Evolutionary conservation across 2,329 filamentous ascomycete genomes (phyloP), one percentile per base, ranked within the genome.

Genomic region (Colletotrichum coccodes): DNA sequence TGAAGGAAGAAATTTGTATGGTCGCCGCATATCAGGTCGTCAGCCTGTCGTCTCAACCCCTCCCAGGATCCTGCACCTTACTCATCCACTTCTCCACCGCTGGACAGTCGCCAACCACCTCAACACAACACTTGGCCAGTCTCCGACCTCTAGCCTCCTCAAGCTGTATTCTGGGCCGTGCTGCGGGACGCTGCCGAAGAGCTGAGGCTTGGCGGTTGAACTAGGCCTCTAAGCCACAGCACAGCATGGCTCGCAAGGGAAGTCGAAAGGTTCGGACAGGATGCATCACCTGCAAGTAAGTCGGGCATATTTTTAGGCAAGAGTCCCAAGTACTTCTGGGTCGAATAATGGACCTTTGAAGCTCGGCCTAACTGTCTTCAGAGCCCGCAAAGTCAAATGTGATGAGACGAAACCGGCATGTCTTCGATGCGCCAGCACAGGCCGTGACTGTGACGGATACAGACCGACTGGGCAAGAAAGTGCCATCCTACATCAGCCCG

Each of bases 371-470:
- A 62, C 49, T 12, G n/a, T 42, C 26, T 4, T 3, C 23, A 87
- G 85, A 76, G 81, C 85, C 52, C 83, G 86, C 61, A 85, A 85
- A 66, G 82, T 89, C 60, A 89, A 88, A 75, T 89, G 86, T 73
- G 86, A 88, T 70, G 86, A 89, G 76, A 77, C 76, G 16, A 87
- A 85, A 63, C 86, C 86, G 1, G 77, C 76, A 42, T 89, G 87
- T 72, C 75, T 81, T 40, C 83, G 85, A 68, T 89, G 87, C 72
- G 82, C 81, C 23, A 85, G 82, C 61, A 88, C 86, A 2, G 86
- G 87, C 21, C 82, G 87, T 58, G 82, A 81, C 32, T 64, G 52
- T 23, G 52, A 64, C 12, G 60, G 60, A 16, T 64, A 64, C 42
- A 21, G 26, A 26, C 26, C 28, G 12, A 26, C 28, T 38, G 6